Evolutionary conservation across 768 basidiomycete genomes (phyloP), one percentile per base, ranked within the genome.

Genomic region (Candolleomyces aberdarensis): DNA sequence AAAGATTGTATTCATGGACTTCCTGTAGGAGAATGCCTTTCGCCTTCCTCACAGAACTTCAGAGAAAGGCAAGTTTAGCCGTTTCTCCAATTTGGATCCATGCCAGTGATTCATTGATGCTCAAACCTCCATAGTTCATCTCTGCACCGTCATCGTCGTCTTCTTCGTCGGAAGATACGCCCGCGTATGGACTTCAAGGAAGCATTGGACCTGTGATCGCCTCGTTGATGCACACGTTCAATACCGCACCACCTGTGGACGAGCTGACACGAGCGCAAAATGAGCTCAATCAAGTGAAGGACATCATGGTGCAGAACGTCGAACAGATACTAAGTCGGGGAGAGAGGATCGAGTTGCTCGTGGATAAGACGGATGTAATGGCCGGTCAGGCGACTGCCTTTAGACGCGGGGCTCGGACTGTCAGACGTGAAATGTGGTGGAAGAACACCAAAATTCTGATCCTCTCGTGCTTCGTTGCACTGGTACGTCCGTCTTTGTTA

Each of bases 241-340:
- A 94, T 69, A 94, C 93, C 32, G 76, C 85, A 9, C 95, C 96
- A 15, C 95, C 93, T 41, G 74, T 81, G 8, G 97, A 99, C 71
- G 94, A 96, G 63, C 85, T 98, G 59, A 78, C 88, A 19, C 91
- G 93, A 63, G 96, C 96, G 5, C 95, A 95, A 70, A 83, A 84
- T 5, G 95, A 98, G 72, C 81, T 94, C 46, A 85, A 86, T 62
- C 91, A 93, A 65, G 92, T 97, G 51, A 98, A 97, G 72, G 89
- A 95, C 68, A 93, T 97, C 75, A 96, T 97, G 95, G 96, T 98
- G 55, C 92, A 98, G 74, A 98, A 98, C 72, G 96, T 98, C 64
- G 94, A 98, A 75, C 92, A 95, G 72, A 96, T 98, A 64, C 84
- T 99, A 46, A 89, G 85, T 57, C 83, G 97, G 41, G 97, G 97